A percentile compares a stretch with the other conserved stretches of the same genome.
phyloP scores from a whole-genome alignment of 2,329 filamentous ascomycete species.

The Colletotrichum horii region DNA sequence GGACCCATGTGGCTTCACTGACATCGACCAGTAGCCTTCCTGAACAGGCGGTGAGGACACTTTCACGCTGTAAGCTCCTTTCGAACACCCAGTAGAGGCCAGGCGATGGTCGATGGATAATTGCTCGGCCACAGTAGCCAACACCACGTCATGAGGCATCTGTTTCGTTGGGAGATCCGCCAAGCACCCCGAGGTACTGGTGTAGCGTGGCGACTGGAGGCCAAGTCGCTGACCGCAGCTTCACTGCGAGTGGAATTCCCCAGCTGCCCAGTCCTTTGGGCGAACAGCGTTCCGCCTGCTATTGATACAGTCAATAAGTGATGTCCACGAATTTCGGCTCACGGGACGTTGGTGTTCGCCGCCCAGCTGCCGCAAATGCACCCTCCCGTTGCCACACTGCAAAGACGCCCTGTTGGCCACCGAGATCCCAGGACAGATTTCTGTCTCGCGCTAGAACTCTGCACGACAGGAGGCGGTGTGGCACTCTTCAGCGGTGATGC shows the following conservation, averaged over 20 bases:
- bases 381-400: background rate
- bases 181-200: background rate
- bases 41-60: background rate
- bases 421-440: background rate
- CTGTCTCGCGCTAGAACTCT: background rate
- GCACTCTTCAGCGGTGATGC: constrained; percentile 3
- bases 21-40: background rate
- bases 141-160: background rate
- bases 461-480: constrained; percentile 2
- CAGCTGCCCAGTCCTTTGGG: background rate
- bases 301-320: background rate
- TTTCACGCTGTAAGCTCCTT: background rate
- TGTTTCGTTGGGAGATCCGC: background rate
- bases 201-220: background rate
- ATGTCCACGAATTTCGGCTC: background rate
- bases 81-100: background rate
- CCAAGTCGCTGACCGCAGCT: background rate
- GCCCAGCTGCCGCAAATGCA: background rate
- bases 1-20: background rate
- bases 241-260: background rate
- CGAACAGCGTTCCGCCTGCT: background rate
- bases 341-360: background rate
- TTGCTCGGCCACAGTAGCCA: background rate
- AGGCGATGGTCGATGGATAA: background rate
- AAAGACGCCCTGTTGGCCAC: background rate